Conservation (phyloP, 257 asterid species). For the Rhazya stricta region DNA sequence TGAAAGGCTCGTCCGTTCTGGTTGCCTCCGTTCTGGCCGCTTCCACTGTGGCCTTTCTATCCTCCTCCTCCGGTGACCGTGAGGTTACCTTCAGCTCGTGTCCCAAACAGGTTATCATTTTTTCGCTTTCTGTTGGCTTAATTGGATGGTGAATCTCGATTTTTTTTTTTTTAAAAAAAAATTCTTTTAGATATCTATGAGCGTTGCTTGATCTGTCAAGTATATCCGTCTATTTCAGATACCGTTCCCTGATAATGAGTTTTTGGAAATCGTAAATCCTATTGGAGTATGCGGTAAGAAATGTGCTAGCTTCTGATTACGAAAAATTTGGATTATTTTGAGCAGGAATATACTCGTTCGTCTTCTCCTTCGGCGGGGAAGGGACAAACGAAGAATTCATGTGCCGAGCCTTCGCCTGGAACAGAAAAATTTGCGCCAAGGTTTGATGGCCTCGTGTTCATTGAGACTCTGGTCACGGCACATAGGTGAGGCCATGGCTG, state of each 20-base stretch:
- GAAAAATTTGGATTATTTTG: not conserved
- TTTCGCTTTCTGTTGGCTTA: not conserved
- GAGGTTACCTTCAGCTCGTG: conserved; percentile 12
- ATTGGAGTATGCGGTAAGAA: no score
- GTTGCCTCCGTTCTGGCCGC: conserved; percentile 19
- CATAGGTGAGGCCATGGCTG: conserved; percentile 32
- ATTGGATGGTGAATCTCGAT: no score
- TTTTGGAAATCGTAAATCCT: not conserved
- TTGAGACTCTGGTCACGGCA: conserved; percentile 72
- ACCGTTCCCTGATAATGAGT: not conserved
- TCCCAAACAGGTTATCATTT: conserved; percentile 28
- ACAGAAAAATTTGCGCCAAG: conserved; percentile 67
- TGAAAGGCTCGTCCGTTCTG: conserved; percentile 22
- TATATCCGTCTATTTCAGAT: not conserved
- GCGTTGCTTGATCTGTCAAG: not conserved
- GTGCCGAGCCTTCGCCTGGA: conserved; percentile 22
- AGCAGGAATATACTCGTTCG: conserved; percentile 1
- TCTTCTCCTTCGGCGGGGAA: not conserved
- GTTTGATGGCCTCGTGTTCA: conserved; percentile 73
- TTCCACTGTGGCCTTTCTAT: conserved; percentile 17
- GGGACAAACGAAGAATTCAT: conserved; percentile 21
- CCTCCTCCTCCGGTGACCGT: conserved; percentile 4
- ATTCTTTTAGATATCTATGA: no score
- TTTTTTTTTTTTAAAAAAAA: not conserved
- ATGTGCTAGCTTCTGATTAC: not conserved